Evolutionary conservation across 1,284 basidiomycete species (phyloP), one percentile per base, ranked within the genome.

Genomic region (Naganishia liquefaciens): DNA sequence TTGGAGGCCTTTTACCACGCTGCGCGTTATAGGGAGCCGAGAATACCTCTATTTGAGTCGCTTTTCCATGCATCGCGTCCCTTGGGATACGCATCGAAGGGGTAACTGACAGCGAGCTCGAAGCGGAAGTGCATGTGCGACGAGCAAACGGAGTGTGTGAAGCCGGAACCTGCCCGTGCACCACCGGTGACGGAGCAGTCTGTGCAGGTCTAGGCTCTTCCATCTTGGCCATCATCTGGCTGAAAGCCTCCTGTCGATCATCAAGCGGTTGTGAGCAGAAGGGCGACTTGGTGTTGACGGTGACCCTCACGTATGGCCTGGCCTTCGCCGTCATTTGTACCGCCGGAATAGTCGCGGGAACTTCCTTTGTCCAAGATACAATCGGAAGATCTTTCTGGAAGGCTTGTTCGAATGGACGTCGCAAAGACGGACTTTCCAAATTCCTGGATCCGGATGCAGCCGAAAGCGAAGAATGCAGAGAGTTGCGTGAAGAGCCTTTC

Each of bases 61-160:
- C 44, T n/a, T 37, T 58, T 19, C 55, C 55, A 39, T 58, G 55
- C 7, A 47, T 47, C 9, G 55, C 55, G 46, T 47, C 55, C 5
- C 11, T 17, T 11, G 55, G 55, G 19, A 58, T 58, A 5, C 28
- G 49, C 28, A 51, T 51, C 4, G 49, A 51, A 1, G 49, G 27
- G 2, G 55, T 47, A 4, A 44, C 15, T 3, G 55, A 58, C 5
- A 30, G 15, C 11, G 44, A 33, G 1, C 43, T 28, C 15, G 44
- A 9, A 5, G 27, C 27, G 10, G 55, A 39, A 5, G 9, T 21
- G 46, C 28, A 37, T 17, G 43, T 27, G 15, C 17, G 2, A 9
- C 5, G 43, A 2, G 19, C 23, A n/a, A 46, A 7, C 2, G 43
- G 5, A 17, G n/a, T 19, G 17, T 10, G 7, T 47, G 46, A 25